Evolutionary conservation across 2,329 filamentous ascomycete genomes (phyloP).

Genomic region (Pseudodiploospora longispora): DNA sequence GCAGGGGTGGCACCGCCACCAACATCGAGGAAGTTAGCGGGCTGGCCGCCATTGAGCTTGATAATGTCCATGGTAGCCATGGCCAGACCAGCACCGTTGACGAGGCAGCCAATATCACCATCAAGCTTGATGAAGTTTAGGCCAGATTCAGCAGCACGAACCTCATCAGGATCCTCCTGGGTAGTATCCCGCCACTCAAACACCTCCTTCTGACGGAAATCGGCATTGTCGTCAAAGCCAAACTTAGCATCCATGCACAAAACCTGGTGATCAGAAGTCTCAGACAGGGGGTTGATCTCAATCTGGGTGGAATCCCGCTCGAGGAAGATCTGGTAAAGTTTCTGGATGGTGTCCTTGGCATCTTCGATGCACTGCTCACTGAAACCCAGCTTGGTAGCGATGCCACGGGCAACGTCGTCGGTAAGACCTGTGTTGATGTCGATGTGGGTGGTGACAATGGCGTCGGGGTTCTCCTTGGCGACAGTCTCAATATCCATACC

Average conservation of each 20-base stretch:
- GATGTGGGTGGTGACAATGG: conserved; percentile 88
- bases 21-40: conserved; percentile 98
- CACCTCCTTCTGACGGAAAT: conserved; percentile 95
- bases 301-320: conserved; percentile 99
- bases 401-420: conserved; percentile 84
- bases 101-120: conserved; percentile 96
- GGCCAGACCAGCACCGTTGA: conserved; percentile 97
- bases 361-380: conserved; percentile 96
- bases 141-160: conserved; percentile 87
- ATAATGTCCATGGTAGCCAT: conserved; percentile 99
- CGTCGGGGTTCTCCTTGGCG: conserved; percentile 93
- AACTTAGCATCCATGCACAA: conserved; percentile 99
- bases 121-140: conserved; percentile 99
- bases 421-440: conserved; percentile 94
- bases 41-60: conserved; percentile 94
- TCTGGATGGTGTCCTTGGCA: conserved; percentile 93
- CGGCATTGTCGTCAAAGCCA: conserved; percentile 96
- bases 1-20: conserved; percentile 94
- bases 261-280: conserved; percentile 97
- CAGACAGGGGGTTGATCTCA: conserved; percentile 97
- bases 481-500: conserved; percentile 99
- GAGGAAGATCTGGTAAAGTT: conserved; percentile 97
- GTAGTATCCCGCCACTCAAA: conserved; percentile 90
- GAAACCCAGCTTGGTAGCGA: conserved; percentile 90
- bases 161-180: conserved; percentile 96